A percentile compares a stretch with the other conserved stretches of the same genome.
Conservation (phyloP, 2,329 filamentous ascomycete species). For the Pseudogymnoascus sp. region DNA sequence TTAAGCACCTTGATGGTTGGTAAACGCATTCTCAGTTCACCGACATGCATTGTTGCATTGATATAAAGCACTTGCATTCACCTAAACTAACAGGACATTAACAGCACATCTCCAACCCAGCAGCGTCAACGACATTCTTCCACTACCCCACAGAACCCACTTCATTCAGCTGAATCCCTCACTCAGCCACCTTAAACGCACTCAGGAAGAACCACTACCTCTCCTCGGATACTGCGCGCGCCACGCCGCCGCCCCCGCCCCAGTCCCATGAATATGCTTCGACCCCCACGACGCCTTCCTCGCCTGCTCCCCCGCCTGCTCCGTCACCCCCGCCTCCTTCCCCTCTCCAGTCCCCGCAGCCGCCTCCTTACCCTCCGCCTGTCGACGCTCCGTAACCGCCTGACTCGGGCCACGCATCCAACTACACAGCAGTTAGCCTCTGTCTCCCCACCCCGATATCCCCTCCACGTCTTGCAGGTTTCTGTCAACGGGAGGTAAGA, state of each 20-base stretch:
- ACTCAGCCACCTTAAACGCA: not conserved
- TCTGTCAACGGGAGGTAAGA: too few relatives aligned
- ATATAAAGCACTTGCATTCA: not conserved
- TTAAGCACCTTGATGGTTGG: not conserved
- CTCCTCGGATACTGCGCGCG: not conserved
- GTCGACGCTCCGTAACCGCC: not conserved
- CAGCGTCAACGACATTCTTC: not conserved
- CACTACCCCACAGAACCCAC: not conserved
- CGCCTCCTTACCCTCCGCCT: not conserved
- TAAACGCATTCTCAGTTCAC: not conserved
- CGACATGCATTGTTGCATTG: not conserved
- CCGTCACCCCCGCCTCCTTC: not conserved
- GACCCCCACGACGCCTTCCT: not conserved
- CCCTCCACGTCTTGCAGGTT: too few relatives aligned
- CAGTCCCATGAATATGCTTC: slow-evolving; percentile 2
- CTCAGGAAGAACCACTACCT: not conserved
- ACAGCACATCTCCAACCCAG: not conserved
- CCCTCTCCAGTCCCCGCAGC: not conserved
- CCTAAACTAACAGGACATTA: not conserved
- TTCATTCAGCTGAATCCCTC: not conserved
- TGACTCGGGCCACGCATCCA: not conserved
- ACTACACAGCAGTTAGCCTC: not conserved
- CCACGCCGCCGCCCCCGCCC: not conserved
- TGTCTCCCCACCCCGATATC: too few relatives aligned
- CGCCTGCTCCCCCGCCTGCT: not conserved